Percentiles rank a stretch among this genome's conserved stretches.
Evolutionary conservation across 805 yeast genomes (phyloP).

Genomic region (Grigorovia humatica): DNA sequence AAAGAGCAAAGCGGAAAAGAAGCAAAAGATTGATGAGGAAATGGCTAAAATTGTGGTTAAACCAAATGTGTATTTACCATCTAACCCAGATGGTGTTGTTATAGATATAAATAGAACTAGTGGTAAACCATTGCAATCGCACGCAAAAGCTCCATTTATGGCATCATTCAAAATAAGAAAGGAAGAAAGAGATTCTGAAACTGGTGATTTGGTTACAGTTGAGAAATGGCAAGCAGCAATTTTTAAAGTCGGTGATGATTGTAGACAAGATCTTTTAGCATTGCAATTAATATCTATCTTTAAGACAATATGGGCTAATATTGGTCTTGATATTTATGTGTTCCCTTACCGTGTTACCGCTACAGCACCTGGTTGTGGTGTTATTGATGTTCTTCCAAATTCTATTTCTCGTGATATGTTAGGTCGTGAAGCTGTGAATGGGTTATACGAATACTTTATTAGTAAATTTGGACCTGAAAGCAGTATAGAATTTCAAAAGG

Average conservation of each 20-base stretch:
- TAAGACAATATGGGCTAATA: conserved; percentile 77
- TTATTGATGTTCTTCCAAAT: conserved; percentile 93
- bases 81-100: conserved; percentile 93
- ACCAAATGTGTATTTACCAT: conserved; percentile 84
- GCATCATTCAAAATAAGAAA: conserved; percentile 83
- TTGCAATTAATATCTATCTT: conserved; percentile 85
- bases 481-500: conserved; percentile 79
- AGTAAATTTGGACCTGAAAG: conserved; percentile 93
- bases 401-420: conserved; percentile 95
- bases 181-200: conserved; percentile 33
- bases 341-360: conserved; percentile 95
- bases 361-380: conserved; percentile 98
- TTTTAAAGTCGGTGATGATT: conserved; percentile 98
- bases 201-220: conserved; percentile 33
- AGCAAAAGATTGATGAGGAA: conserved; percentile 90
- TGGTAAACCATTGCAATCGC: conserved; percentile 92
- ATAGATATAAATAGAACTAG: conserved; percentile 84
- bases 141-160: conserved; percentile 97
- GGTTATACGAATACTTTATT: conserved; percentile 82
- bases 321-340: conserved; percentile 83
- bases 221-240: conserved; percentile 91
- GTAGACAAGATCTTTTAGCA: conserved; percentile 94
- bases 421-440: conserved; percentile 98
- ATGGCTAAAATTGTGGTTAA: conserved; percentile 68
- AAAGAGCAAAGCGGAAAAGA: conserved; percentile 92